Evolutionary conservation across 2,329 filamentous ascomycete species (phyloP).

Genomic region (Aspergillus pseudotamarii): DNA sequence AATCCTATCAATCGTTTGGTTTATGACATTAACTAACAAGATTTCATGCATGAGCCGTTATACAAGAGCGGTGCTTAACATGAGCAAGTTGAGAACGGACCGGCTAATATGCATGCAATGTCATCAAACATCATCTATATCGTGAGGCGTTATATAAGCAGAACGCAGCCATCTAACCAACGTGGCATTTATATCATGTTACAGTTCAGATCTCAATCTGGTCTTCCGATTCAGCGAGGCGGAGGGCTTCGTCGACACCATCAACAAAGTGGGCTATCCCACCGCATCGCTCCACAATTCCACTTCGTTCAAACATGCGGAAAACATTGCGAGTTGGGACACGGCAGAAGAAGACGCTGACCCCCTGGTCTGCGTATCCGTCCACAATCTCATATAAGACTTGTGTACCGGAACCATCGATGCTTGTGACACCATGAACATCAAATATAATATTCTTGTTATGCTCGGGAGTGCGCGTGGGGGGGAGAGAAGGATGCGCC

Average conservation of each 20-base stretch:
- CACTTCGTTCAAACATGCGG: constrained; percentile 72
- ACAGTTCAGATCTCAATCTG: constrained; percentile 36
- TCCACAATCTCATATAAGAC: constrained; percentile 88
- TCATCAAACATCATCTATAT: constrained; percentile 12
- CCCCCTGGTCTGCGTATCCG: constrained; percentile 74
- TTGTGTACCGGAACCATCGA: constrained; percentile 92
- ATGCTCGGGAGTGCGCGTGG: constrained; percentile 73
- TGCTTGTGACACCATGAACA: constrained; percentile 92
- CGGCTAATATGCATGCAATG: constrained; percentile 1
- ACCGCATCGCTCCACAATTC: constrained; percentile 82
- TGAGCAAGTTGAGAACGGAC: not conserved
- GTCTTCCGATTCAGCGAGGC: constrained; percentile 74
- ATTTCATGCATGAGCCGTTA: not conserved
- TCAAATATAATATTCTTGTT: constrained; percentile 96
- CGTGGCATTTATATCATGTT: not conserved
- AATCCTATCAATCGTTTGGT: not conserved
- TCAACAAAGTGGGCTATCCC: constrained; percentile 77
- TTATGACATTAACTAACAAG: not conserved
- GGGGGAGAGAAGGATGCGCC: constrained; percentile 84
- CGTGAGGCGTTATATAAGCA: not conserved
- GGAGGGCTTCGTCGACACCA: constrained; percentile 81
- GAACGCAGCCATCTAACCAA: not conserved
- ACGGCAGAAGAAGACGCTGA: constrained; percentile 60
- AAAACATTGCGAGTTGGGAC: constrained; percentile 63
- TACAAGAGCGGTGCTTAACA: not conserved